Conservation (phyloP, 2,329 filamentous ascomycete species). For the Fonsecaea nubica region DNA sequence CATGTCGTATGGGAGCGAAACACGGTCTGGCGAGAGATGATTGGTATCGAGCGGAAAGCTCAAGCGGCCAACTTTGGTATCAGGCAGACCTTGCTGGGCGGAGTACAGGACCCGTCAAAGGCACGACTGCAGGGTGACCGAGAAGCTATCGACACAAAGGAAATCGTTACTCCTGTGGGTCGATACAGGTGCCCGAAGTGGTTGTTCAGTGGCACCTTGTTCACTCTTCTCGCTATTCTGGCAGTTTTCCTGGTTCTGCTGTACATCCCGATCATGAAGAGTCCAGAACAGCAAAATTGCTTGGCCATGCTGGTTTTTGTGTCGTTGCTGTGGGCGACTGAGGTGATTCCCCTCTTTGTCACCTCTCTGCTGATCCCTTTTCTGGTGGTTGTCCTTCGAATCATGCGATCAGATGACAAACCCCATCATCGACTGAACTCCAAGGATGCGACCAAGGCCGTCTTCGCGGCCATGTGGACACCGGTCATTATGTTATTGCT, state of each 20-base stretch:
- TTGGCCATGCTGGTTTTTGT: constrained; percentile 92
- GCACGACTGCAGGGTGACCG: constrained; percentile 83
- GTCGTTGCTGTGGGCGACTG: constrained; percentile 93
- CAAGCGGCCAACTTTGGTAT: constrained; percentile 91
- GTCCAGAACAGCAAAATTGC: constrained; percentile 92
- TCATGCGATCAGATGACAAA: constrained; percentile 78
- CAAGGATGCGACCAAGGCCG: constrained; percentile 79
- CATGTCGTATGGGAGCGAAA: constrained; percentile 99
- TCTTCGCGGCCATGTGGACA: constrained; percentile 98
- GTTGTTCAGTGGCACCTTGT: constrained; percentile 82
- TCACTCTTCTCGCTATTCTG: constrained; percentile 74
- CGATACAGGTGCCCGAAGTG: constrained; percentile 77
- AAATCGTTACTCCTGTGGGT: constrained; percentile 80
- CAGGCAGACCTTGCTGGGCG: constrained; percentile 77
- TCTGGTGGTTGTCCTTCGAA: constrained; percentile 82
- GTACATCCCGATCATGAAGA: constrained; percentile 79
- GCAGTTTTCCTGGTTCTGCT: constrained; percentile 77
- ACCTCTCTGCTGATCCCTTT: constrained; percentile 94
- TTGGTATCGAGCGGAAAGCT: constrained; percentile 92
- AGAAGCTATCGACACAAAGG: constrained; percentile 66
- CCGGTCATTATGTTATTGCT: constrained; percentile 98
- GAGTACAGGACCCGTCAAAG: constrained; percentile 70
- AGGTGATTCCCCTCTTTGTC: constrained; percentile 96
- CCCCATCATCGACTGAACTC: constrained; percentile 75
- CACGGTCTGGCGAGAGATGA: constrained; percentile 98